Evolutionary conservation across 164 flowering plant genomes (phyloP).

Genomic region (Nymphaea thermarum): DNA sequence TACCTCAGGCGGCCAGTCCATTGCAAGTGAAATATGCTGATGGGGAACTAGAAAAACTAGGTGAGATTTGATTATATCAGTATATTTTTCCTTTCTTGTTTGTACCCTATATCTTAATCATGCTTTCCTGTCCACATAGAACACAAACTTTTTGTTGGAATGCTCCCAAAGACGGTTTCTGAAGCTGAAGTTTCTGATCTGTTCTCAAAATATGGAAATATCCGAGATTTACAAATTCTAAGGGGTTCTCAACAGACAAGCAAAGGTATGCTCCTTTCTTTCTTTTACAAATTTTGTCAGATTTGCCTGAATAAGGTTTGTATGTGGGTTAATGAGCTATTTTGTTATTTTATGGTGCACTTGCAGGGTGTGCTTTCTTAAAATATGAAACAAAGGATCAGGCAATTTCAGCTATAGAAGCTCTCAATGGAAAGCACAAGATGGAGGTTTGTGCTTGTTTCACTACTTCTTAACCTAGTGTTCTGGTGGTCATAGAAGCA

Average conservation of each 20-base stretch:
- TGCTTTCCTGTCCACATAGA: constrained; percentile 26
- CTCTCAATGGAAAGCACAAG: constrained; percentile 79
- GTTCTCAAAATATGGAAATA: constrained; percentile 74
- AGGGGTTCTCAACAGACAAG: constrained; percentile 95
- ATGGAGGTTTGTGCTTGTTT: constrained; percentile 71
- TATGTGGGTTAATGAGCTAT: not conserved
- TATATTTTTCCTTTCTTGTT: not conserved
- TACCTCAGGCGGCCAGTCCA: constrained; percentile 87
- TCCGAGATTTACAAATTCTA: constrained; percentile 81
- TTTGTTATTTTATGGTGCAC: constrained; percentile 3
- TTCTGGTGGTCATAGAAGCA: not conserved
- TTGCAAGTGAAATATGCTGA: constrained; percentile 99
- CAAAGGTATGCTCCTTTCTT: constrained; percentile 45
- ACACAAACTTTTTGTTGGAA: constrained; percentile 95
- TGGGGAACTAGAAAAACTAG: constrained; percentile 99
- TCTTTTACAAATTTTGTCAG: not conserved
- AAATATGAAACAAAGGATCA: constrained; percentile 96
- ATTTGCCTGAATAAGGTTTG: too few species aligned
- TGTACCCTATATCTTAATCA: not conserved
- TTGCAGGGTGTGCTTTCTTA: constrained; percentile 88
- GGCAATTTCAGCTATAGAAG: constrained; percentile 86
- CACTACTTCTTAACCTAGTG: not conserved
- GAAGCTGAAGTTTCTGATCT: constrained; percentile 70
- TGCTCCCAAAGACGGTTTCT: constrained; percentile 95
- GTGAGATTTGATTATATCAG: constrained; percentile 20